Conservation (phyloP, 2,329 filamentous ascomycete species). For the Hypocrella siamensis region DNA sequence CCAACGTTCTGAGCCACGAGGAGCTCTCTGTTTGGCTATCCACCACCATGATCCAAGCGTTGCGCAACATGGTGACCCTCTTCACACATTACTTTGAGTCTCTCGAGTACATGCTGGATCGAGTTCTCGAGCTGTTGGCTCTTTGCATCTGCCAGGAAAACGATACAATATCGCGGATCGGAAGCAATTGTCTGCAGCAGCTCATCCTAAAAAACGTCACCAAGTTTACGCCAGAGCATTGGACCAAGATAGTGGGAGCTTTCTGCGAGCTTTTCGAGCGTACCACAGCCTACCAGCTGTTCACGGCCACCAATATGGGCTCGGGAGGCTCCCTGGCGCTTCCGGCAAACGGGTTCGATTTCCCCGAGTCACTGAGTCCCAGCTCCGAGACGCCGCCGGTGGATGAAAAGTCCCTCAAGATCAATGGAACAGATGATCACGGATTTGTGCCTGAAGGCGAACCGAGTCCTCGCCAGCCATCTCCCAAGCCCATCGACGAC, state of each 20-base stretch:
- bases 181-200: constrained; percentile 94
- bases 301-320: constrained; percentile 58
- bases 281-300: constrained; percentile 88
- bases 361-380: constrained; percentile 28
- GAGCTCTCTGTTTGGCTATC: constrained; percentile 97
- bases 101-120: constrained; percentile 92
- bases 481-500: constrained; percentile 17
- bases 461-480: constrained; percentile 12
- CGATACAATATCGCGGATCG: constrained; percentile 93
- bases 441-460: constrained; percentile 15
- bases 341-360: constrained; percentile 34
- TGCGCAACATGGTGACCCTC: constrained; percentile 95
- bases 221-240: constrained; percentile 78
- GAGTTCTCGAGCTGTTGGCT: constrained; percentile 87
- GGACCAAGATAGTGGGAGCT: constrained; percentile 84
- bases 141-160: constrained; percentile 99
- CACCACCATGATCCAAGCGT: constrained; percentile 96
- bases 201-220: constrained; percentile 90
- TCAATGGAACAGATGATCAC: constrained; percentile 36
- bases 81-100: constrained; percentile 98
- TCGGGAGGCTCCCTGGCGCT: constrained; percentile 35
- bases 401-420: constrained; percentile 43
- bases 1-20: constrained; percentile 87
- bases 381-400: constrained; percentile 20
- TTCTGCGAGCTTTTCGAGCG: constrained; percentile 93